Evolutionary conservation across 805 yeast genomes (phyloP).

Genomic region (Yarrowia deformans): DNA sequence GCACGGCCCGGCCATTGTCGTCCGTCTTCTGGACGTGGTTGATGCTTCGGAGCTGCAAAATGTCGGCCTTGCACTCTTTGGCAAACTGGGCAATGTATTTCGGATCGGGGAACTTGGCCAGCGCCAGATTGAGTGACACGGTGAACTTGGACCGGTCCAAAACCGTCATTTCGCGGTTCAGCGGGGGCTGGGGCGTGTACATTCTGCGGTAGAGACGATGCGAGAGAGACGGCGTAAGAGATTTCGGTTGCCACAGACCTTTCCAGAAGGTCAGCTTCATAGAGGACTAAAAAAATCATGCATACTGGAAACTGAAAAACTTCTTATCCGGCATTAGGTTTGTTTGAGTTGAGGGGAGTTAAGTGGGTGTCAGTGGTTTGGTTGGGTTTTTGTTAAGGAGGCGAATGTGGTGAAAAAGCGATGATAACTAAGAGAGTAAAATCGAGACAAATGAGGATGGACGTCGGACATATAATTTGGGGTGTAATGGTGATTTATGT

Average conservation of each 20-base stretch:
- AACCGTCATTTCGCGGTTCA: constrained; percentile 65
- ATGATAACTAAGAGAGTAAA: too few species aligned
- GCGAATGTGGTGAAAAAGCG: too few species aligned
- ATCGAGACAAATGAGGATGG: too few species aligned
- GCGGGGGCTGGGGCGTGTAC: constrained; percentile 61
- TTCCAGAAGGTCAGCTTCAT: constrained; percentile 7
- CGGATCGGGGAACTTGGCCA: constrained; percentile 75
- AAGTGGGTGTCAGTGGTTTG: too few species aligned
- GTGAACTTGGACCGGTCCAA: constrained; percentile 73
- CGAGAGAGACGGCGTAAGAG: constrained; percentile 1
- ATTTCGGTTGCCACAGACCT: constrained; percentile 16
- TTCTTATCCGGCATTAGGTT: neutral
- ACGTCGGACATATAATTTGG: too few species aligned
- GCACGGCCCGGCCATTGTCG: constrained; percentile 57
- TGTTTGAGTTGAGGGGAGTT: too few species aligned
- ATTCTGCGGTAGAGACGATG: constrained; percentile 33
- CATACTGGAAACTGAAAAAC: constrained; percentile 1
- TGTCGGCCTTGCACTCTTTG: constrained; percentile 63
- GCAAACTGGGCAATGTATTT: constrained; percentile 64
- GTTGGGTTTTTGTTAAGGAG: too few species aligned
- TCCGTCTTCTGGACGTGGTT: constrained; percentile 66
- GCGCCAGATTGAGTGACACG: constrained; percentile 64
- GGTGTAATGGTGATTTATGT: too few species aligned
- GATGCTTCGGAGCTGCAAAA: constrained; percentile 73
- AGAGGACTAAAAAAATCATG: neutral